Conservation (phyloP, 2,329 filamentous ascomycete species). For the Hymenoscyphus fructigenus region DNA sequence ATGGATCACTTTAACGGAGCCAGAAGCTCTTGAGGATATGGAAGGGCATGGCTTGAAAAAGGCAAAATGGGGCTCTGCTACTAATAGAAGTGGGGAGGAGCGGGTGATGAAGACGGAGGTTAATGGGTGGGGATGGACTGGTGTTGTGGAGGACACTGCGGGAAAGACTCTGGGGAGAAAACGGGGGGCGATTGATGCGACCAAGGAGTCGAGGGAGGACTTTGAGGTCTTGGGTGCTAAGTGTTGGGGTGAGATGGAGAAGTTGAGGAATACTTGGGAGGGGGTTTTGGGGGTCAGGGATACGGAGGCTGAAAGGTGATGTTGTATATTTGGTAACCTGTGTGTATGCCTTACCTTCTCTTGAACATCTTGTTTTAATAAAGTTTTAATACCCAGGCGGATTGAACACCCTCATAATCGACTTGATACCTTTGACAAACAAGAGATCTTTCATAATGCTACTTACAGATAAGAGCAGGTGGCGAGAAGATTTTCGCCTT, state of each 20-base stretch:
- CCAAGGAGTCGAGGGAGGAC: conserved; percentile 55
- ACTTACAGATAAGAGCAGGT: no score
- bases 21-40: conserved; percentile 58
- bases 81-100: conserved; percentile 55
- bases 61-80: conserved; percentile 84
- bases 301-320: neutral
- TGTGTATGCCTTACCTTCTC: neutral
- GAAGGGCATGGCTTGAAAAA: conserved; percentile 48
- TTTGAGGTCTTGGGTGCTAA: conserved; percentile 62
- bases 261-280: conserved; percentile 66
- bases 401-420: no score
- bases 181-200: conserved; percentile 56
- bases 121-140: conserved; percentile 78
- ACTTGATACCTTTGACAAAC: no score
- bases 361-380: no score
- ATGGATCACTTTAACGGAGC: conserved; percentile 72
- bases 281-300: conserved; percentile 27
- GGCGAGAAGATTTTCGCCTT: no score
- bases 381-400: no score
- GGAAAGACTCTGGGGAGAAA: conserved; percentile 58
- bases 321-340: neutral
- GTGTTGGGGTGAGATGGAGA: conserved; percentile 72
- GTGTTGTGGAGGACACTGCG: conserved; percentile 50
- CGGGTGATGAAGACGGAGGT: conserved; percentile 77
- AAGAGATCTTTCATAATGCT: no score